A percentile compares a stretch with the other conserved stretches of the same genome.
phyloP scores from a whole-genome alignment of 2,329 filamentous ascomycete species.

The Meredithiella fracta region DNA sequence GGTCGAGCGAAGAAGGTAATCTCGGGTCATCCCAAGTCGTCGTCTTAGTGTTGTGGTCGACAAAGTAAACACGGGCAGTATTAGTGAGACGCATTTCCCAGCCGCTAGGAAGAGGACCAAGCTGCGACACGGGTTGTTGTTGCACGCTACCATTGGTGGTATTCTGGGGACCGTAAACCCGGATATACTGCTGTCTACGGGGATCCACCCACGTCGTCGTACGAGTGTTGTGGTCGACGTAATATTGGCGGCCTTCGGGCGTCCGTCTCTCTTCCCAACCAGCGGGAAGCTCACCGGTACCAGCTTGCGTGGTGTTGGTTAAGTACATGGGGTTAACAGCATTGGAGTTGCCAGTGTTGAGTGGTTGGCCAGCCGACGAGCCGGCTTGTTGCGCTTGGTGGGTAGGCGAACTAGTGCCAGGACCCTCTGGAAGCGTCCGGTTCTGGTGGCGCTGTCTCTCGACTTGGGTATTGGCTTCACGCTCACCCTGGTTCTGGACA shows the following conservation, averaged over 20 bases:
- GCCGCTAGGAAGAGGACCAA: constrained; percentile 85
- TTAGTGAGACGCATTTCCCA: constrained; percentile 99
- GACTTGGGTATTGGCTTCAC: constrained; percentile 81
- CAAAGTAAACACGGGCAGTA: constrained; percentile 94
- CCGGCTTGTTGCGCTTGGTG: constrained; percentile 38
- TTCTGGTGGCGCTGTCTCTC: constrained; percentile 91
- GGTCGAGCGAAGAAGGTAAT: constrained; percentile 85
- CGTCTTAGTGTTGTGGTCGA: constrained; percentile 98
- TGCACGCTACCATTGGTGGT: constrained; percentile 67
- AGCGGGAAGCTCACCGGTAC: constrained; percentile 82
- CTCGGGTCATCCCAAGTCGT: constrained; percentile 98
- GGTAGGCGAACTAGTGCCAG: constrained; percentile 80
- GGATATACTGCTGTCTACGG: constrained; percentile 89
- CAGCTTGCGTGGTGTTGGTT: constrained; percentile 79
- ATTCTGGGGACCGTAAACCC: constrained; percentile 87
- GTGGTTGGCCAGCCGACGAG: constrained; percentile 22
- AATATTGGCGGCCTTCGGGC: constrained; percentile 86
- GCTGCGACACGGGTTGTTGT: constrained; percentile 91
- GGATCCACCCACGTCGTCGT: constrained; percentile 99
- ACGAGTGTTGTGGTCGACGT: constrained; percentile 94
- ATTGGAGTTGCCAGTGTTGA: constrained; percentile 24
- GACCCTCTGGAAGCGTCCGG: constrained; percentile 89
- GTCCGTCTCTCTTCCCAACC: constrained; percentile 96
- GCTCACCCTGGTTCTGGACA: constrained; percentile 50
- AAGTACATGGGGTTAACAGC: constrained; percentile 70